A percentile compares a stretch with the other conserved stretches of the same genome.
phyloP scores from a whole-genome alignment of 2,329 filamentous ascomycete genomes.

The Aspergillus oerlinghausenensis region DNA sequence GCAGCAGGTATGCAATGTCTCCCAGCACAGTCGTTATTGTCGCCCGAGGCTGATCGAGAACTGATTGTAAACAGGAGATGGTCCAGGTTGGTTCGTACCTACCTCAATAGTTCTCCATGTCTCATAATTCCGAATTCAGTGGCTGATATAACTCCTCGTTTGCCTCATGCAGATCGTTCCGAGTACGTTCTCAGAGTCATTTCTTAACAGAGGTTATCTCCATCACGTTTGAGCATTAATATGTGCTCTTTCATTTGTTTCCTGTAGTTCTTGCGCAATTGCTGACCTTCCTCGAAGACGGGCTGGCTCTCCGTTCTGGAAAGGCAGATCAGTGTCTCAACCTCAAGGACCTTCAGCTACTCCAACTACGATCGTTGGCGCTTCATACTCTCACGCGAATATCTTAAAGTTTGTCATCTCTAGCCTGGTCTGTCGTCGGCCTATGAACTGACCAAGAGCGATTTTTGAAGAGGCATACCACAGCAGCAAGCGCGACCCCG shows the following conservation, averaged over 20 bases:
- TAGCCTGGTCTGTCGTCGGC: conserved; percentile 8
- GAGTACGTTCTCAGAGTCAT: conserved; percentile 30
- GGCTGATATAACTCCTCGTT: conserved; percentile 20
- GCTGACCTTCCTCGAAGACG: conserved; percentile 46
- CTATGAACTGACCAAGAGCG: background rate
- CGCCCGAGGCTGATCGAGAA: background rate
- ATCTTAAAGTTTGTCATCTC: conserved; percentile 66
- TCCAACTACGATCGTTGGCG: conserved; percentile 75
- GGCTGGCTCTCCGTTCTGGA: conserved; percentile 87
- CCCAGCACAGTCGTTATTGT: background rate
- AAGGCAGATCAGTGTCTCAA: conserved; percentile 51
- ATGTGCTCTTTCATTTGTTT: conserved; percentile 2
- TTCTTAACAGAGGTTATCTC: background rate
- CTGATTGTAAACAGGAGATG: conserved; percentile 71
- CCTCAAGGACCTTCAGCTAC: conserved; percentile 57
- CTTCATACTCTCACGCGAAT: conserved; percentile 93
- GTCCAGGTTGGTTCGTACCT: conserved; percentile 89
- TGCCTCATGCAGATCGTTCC: conserved; percentile 31
- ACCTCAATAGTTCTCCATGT: conserved; percentile 15
- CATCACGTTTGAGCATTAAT: background rate
- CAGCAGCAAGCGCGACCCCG: conserved; percentile 59
- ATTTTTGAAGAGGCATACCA: conserved; percentile 24
- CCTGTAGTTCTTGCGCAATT: conserved; percentile 1
- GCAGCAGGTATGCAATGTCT: conserved; percentile 58
- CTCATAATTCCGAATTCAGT: conserved; percentile 7